A percentile compares a stretch with the other conserved stretches of the same genome.
Evolutionary conservation across 2,329 filamentous ascomycete genomes (phyloP).

Genomic region (Cladosporium sp.): DNA sequence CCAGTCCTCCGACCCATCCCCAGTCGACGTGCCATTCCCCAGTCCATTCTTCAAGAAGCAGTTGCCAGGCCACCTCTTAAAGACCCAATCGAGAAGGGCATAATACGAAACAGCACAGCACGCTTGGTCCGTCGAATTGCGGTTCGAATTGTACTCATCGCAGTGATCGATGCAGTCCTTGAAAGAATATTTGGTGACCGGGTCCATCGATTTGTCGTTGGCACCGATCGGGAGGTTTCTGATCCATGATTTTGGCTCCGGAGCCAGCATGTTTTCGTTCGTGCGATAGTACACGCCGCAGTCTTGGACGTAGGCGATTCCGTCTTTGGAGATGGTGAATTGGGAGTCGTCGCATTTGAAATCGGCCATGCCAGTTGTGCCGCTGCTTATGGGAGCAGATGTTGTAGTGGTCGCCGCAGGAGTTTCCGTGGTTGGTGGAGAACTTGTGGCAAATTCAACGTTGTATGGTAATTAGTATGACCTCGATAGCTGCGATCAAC

Average conservation of each 20-base stretch:
- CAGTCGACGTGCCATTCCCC: neutral
- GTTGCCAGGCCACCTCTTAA: slow-evolving; percentile 1
- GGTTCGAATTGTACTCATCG: slow-evolving; percentile 1
- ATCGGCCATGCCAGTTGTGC: neutral
- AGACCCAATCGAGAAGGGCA: neutral
- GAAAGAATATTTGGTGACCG: slow-evolving; percentile 7
- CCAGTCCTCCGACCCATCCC: neutral
- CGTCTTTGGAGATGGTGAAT: neutral
- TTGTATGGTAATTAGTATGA: neutral
- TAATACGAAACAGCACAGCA: slow-evolving; percentile 8
- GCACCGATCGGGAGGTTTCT: neutral
- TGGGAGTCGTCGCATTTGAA: neutral
- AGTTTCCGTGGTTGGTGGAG: neutral
- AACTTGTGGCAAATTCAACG: neutral
- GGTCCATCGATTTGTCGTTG: neutral
- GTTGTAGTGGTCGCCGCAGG: neutral
- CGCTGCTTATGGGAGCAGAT: neutral
- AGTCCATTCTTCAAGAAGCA: slow-evolving; percentile 10
- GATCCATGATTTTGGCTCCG: neutral
- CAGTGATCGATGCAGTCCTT: slow-evolving; percentile 5
- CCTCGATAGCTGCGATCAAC: neutral
- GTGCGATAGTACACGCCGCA: slow-evolving; percentile 11
- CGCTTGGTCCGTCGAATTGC: neutral
- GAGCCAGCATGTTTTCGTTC: slow-evolving; percentile 5
- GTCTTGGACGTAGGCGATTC: slow-evolving; percentile 4